A percentile compares a stretch with the other conserved stretches of the same genome.
These are phyloP conservation scores for Alternaria gansuensis DNA, from an alignment of 2,329 filamentous ascomycete species.

Conservation along the genomic window DNA sequence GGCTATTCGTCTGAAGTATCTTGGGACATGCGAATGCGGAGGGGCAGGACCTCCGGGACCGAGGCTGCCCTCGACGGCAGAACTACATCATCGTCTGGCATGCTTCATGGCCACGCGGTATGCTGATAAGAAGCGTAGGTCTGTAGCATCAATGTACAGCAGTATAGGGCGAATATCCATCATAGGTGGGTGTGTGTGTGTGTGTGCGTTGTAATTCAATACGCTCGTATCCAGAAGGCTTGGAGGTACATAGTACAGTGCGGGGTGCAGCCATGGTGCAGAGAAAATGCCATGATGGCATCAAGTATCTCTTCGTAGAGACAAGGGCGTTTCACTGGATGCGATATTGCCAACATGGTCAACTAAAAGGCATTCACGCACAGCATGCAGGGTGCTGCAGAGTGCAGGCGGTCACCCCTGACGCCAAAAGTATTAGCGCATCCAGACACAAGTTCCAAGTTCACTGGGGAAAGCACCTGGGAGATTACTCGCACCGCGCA, in stretches of 20 bases:
- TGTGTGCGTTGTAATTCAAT: not conserved
- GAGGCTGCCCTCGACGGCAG: conserved; percentile 10
- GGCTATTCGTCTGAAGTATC: not conserved
- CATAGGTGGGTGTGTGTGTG: not conserved
- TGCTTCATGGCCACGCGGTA: not conserved
- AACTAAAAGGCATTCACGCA: not conserved
- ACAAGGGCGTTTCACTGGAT: not conserved
- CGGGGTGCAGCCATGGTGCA: conserved; percentile 8
- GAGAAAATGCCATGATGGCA: not conserved
- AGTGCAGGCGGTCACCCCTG: conserved; percentile 30
- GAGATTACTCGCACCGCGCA: conserved; percentile 28
- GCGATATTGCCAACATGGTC: not conserved
- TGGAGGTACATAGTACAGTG: conserved; percentile 3
- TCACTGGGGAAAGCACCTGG: conserved; percentile 21
- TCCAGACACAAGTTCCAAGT: conserved; percentile 7
- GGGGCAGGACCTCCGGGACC: conserved; percentile 8
- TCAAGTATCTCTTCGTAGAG: not conserved
- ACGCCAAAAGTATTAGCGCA: conserved; percentile 27
- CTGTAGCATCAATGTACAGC: not conserved
- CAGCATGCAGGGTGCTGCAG: not conserved
- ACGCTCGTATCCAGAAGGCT: not conserved
- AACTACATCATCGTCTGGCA: conserved; percentile 4
- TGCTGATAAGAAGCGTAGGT: not conserved
- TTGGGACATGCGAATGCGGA: conserved; percentile 1
- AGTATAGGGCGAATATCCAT: not conserved